Base-by-base conservation (phyloP, 768 basidiomycete species). In the Psilocybe sp. region DNA sequence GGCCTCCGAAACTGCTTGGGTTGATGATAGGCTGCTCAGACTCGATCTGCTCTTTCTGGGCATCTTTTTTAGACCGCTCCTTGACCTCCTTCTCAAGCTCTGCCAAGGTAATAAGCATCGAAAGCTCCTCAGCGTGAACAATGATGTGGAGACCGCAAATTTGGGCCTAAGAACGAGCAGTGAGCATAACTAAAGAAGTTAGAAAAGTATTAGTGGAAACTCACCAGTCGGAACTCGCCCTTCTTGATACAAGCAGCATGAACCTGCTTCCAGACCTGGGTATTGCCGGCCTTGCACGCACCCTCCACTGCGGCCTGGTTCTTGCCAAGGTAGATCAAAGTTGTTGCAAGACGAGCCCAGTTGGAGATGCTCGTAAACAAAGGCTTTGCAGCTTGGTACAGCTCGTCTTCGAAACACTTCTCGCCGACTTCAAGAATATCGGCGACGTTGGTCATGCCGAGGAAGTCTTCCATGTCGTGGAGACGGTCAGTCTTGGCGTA, bases 241-340 rank as follows among this genome's bases (percentile, higher is more conserved):
- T 98, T 98, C 74, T 97, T 95, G 50, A 99, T 87, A 71, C 97
- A 99, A 36, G 97, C 97, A 18, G 93, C 89, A 59, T 98, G 96
- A 45, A 99, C 97, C 67, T 98, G 97, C 70, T 98, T 98, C 97
- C 97, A 99, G n/a, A 98, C 97, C 92, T 98, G 96, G 5, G 97
- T 99, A 63, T 98, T 98, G 11, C 97, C 97, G 12, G 97, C 97
- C 67, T 99, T 99, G 48, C 97, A 79, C n/a, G 97, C 97, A 57
- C 96, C 97, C 70, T 99, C 97, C 9, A 99, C 97, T 16, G 97
- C 97, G 43, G 92, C 84, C 67, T 98, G 97, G 65, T 98, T 97
- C 72, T 99, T 95, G 36, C 92, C 92, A 38, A 99, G 81, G 71
- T 99, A 99, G 64, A 99, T 98, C 62, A 98, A 82, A 9, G 97